These are phyloP conservation scores for Polymyxa betae DNA, from an alignment of 208 protist genomes.

Conservation along the genomic window DNA sequence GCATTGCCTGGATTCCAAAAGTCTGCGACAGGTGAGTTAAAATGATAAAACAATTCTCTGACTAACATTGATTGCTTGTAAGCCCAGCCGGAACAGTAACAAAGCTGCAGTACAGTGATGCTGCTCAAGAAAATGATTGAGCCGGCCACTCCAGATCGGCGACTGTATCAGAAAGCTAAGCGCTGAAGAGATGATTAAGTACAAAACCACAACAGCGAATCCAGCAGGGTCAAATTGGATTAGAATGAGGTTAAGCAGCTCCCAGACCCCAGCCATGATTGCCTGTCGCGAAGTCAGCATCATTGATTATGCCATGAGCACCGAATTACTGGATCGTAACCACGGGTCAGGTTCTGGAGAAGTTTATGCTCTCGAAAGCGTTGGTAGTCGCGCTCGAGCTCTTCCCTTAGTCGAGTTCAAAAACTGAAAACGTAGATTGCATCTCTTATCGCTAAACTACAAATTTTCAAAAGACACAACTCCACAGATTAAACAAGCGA, in stretches of 20 bases:
- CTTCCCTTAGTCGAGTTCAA: too few species aligned
- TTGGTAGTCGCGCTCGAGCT: background rate
- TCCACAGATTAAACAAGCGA: too few species aligned
- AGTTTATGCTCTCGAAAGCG: background rate
- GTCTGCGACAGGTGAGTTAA: background rate
- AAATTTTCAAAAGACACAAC: too few species aligned
- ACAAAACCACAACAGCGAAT: background rate
- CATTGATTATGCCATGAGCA: background rate
- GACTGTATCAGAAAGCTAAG: constrained; percentile 39
- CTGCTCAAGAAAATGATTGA: background rate
- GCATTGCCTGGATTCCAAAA: background rate
- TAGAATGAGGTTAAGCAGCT: background rate
- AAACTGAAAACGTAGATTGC: too few species aligned
- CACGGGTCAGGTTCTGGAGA: background rate
- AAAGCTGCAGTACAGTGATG: background rate
- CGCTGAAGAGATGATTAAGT: background rate
- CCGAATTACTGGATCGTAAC: background rate
- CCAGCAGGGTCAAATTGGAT: background rate
- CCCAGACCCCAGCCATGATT: background rate
- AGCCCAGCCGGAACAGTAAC: background rate
- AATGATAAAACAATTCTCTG: background rate
- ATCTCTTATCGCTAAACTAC: too few species aligned
- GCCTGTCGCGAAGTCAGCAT: background rate
- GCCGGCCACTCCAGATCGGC: constrained; percentile 21
- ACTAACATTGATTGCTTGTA: constrained; percentile 19